phyloP scores from a whole-genome alignment of 2,329 filamentous ascomycete genomes.

The Escovopsis weberi region DNA sequence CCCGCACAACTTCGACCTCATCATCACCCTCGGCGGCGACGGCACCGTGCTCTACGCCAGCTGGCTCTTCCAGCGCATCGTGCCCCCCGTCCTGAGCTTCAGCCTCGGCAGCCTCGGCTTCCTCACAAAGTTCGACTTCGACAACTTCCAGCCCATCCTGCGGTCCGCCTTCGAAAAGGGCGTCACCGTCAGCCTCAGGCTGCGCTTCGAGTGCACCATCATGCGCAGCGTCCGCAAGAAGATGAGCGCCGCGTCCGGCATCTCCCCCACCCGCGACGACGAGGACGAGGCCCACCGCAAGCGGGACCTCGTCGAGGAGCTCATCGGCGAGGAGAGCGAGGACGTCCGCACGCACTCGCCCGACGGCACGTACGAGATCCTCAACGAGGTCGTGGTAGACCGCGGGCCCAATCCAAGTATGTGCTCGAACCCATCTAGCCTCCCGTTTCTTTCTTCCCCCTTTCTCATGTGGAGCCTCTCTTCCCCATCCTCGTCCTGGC shows the following conservation, averaged over 20 bases:
- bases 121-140: slow-evolving; percentile 91
- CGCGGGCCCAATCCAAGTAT: slow-evolving; percentile 82
- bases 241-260: background rate
- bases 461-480: too few relatives aligned
- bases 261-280: background rate
- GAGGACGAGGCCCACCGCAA: slow-evolving; percentile 22
- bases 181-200: slow-evolving; percentile 71
- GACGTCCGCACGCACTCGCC: slow-evolving; percentile 75
- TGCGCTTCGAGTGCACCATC: slow-evolving; percentile 85
- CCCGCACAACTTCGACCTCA: slow-evolving; percentile 86
- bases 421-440: slow-evolving; percentile 16
- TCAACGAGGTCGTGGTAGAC: slow-evolving; percentile 96
- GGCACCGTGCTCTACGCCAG: slow-evolving; percentile 95
- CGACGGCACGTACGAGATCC: slow-evolving; percentile 72
- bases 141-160: slow-evolving; percentile 54
- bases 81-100: slow-evolving; percentile 87
- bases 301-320: slow-evolving; percentile 72
- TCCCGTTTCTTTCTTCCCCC: too few relatives aligned
- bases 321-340: slow-evolving; percentile 74
- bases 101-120: slow-evolving; percentile 86
- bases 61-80: slow-evolving; percentile 92
- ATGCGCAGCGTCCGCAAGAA: slow-evolving; percentile 58
- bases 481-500: too few relatives aligned
- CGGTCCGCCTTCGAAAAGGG: slow-evolving; percentile 63
- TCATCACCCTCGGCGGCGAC: slow-evolving; percentile 83